Evolutionary conservation across 1,284 basidiomycete genomes (phyloP).

Genomic region (Ustilago vetiveriae): DNA sequence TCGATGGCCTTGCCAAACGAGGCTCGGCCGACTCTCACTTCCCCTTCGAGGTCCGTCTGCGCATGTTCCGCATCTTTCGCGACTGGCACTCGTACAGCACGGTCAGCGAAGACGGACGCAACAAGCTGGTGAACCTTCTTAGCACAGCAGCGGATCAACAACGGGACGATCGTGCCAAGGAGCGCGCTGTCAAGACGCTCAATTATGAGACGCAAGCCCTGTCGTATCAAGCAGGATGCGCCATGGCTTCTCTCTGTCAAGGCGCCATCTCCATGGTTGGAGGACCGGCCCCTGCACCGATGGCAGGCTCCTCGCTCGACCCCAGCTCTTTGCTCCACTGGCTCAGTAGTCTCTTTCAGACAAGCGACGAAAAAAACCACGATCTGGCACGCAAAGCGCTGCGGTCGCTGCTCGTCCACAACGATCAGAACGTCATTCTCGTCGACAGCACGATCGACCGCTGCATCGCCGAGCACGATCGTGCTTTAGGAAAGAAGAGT

Average conservation of each 20-base stretch:
- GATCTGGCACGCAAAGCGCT: conserved; percentile 75
- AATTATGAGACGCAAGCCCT: conserved; percentile 72
- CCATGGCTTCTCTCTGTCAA: conserved; percentile 77
- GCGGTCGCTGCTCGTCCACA: conserved; percentile 76
- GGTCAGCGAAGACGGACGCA: conserved; percentile 78
- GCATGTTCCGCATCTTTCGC: conserved; percentile 85
- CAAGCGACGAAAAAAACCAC: conserved; percentile 66
- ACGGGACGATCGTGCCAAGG: conserved; percentile 68
- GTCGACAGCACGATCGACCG: conserved; percentile 78
- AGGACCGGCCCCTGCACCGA: conserved; percentile 83
- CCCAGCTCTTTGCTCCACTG: conserved; percentile 69
- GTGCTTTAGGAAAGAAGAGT: conserved; percentile 68
- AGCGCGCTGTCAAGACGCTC: conserved; percentile 68
- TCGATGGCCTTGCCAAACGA: conserved; percentile 78
- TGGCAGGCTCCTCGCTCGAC: conserved; percentile 73
- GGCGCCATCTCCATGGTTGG: conserved; percentile 67
- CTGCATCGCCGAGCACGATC: conserved; percentile 74
- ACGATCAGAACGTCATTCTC: conserved; percentile 74
- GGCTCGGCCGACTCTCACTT: conserved; percentile 81
- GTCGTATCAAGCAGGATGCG: conserved; percentile 77
- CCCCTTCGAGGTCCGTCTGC: conserved; percentile 78
- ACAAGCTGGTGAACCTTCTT: conserved; percentile 79
- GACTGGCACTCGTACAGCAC: conserved; percentile 91
- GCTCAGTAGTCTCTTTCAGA: conserved; percentile 69
- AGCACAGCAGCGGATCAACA: conserved; percentile 73